A percentile compares a stretch with the other conserved stretches of the same genome.
These are phyloP conservation scores for Tolypocladium album DNA, from an alignment of 2,329 filamentous ascomycete species.

Conservation along the genomic window DNA sequence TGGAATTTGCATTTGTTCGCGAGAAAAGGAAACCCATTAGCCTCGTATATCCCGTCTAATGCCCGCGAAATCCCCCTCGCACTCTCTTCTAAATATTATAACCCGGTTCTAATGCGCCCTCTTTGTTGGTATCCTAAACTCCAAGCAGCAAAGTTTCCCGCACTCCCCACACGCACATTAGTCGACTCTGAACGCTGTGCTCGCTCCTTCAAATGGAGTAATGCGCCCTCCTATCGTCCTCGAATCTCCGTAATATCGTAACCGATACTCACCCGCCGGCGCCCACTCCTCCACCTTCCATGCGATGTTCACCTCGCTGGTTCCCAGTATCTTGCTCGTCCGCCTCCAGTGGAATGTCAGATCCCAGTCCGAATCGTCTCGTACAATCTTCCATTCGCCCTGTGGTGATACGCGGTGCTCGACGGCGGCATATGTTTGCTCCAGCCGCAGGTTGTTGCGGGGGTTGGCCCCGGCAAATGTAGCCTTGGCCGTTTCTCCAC, in stretches of 20 bases:
- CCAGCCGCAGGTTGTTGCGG: constrained; percentile 71
- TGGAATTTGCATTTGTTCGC: not conserved
- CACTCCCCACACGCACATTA: not conserved
- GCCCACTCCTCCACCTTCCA: constrained; percentile 66
- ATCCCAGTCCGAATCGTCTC: constrained; percentile 75
- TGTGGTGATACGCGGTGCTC: constrained; percentile 33
- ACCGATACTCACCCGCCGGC: constrained; percentile 55
- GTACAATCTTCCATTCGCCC: constrained; percentile 50
- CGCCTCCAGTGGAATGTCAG: constrained; percentile 72
- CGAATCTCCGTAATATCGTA: constrained; percentile 73
- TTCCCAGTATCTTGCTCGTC: constrained; percentile 57
- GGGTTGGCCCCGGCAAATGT: constrained; percentile 81
- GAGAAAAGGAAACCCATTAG: not conserved
- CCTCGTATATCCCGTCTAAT: not conserved
- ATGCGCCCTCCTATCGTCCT: constrained; percentile 50
- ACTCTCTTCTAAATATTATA: not conserved
- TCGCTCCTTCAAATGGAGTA: constrained; percentile 57
- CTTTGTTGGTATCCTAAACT: not conserved
- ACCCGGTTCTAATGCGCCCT: not conserved
- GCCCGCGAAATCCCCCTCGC: not conserved
- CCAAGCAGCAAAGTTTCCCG: not conserved
- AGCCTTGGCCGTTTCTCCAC: constrained; percentile 50
- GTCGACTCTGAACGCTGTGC: constrained; percentile 34
- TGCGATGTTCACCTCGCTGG: constrained; percentile 61
- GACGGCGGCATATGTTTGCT: constrained; percentile 65